Conservation (phyloP, 805 yeast species). For the Metschnikowia drakensbergensis region DNA sequence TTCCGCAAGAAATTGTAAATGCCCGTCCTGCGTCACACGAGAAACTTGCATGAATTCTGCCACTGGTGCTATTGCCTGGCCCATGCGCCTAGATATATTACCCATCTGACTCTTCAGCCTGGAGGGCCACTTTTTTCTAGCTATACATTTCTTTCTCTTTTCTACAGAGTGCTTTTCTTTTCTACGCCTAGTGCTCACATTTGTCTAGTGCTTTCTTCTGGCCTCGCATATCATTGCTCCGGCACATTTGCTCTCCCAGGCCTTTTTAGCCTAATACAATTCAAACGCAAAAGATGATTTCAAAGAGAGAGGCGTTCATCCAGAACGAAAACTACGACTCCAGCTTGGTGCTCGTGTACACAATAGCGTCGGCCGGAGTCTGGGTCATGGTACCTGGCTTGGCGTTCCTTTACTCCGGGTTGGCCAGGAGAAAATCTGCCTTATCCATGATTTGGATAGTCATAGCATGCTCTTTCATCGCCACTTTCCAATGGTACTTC, state of each 20-base stretch:
- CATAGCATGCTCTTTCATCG: slow-evolving; percentile 69
- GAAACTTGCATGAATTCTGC: slow-evolving; percentile 2
- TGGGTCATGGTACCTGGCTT: slow-evolving; percentile 94
- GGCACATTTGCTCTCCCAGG: background rate
- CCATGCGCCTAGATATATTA: slow-evolving; percentile 3
- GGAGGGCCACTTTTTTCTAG: background rate
- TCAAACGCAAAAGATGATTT: slow-evolving; percentile 12
- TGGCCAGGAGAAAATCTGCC: slow-evolving; percentile 88
- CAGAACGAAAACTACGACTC: slow-evolving; percentile 27
- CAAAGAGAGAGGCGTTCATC: slow-evolving; percentile 32
- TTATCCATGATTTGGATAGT: slow-evolving; percentile 78
- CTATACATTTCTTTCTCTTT: background rate
- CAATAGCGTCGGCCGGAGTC: slow-evolving; percentile 66
- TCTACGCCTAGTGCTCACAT: background rate
- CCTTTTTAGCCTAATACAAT: background rate
- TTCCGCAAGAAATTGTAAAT: background rate
- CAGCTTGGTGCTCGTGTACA: slow-evolving; percentile 35
- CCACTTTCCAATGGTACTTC: slow-evolving; percentile 89
- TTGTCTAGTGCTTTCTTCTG: background rate
- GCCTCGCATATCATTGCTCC: background rate
- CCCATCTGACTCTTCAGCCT: background rate
- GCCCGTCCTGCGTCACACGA: slow-evolving; percentile 6
- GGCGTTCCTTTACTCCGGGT: slow-evolving; percentile 87
- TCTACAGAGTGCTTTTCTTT: background rate
- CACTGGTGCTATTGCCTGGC: background rate